A percentile compares a stretch with the other conserved stretches of the same genome.
These are phyloP conservation scores for Arabis alpina DNA, from an alignment of 345 rosid species.

Conservation along the genomic window DNA sequence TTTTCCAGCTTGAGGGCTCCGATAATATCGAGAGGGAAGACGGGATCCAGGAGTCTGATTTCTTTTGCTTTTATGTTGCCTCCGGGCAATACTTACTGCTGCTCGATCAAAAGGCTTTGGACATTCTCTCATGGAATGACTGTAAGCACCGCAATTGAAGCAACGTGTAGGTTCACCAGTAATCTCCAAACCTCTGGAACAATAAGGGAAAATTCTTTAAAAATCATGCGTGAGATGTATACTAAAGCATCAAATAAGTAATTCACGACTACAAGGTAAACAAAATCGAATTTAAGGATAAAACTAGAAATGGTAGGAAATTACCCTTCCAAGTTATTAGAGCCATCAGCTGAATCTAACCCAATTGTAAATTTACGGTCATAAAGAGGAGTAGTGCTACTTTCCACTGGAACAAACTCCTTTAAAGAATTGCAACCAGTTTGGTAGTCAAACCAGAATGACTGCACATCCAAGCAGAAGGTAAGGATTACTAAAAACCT, in stretches of 20 bases:
- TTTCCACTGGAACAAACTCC: slow-evolving; percentile 51
- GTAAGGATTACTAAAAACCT: neutral
- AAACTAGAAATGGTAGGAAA: neutral
- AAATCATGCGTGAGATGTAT: slow-evolving; percentile 14
- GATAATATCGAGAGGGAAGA: slow-evolving; percentile 70
- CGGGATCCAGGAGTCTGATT: slow-evolving; percentile 64
- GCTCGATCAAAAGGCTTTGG: slow-evolving; percentile 79
- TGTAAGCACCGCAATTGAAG: slow-evolving; percentile 92
- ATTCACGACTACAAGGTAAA: slow-evolving; percentile 11
- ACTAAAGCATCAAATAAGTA: neutral
- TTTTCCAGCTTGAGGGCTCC: slow-evolving; percentile 69
- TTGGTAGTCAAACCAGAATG: slow-evolving; percentile 84
- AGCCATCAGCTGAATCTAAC: slow-evolving; percentile 70
- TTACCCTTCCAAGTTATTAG: slow-evolving; percentile 75
- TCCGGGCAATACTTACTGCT: slow-evolving; percentile 86
- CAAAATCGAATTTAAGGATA: neutral
- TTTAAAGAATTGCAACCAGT: slow-evolving; percentile 45
- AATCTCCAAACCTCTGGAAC: slow-evolving; percentile 74
- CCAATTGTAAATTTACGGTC: slow-evolving; percentile 86
- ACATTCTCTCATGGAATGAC: slow-evolving; percentile 87
- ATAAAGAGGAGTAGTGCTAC: slow-evolving; percentile 74
- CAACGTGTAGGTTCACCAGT: slow-evolving; percentile 79
- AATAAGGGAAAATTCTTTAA: slow-evolving; percentile 17
- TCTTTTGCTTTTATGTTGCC: slow-evolving; percentile 68
- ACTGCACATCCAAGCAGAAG: slow-evolving; percentile 56